Evolutionary conservation across 371 early-diverging fungal species (phyloP).

Genomic region (Mortierella sp.): DNA sequence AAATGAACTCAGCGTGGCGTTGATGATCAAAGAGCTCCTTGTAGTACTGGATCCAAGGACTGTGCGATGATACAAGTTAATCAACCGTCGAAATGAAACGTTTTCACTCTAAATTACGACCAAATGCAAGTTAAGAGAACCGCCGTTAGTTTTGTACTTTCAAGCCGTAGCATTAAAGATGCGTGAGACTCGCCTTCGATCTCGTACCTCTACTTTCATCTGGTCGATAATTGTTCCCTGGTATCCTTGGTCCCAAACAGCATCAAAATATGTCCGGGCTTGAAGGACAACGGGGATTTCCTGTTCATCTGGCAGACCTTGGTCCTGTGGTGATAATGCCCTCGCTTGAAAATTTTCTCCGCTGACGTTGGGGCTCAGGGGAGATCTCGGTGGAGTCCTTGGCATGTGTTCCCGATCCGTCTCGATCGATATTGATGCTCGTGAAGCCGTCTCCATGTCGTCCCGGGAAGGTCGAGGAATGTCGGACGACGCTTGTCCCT

Average conservation of each 20-base stretch:
- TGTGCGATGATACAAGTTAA: constrained; percentile 38
- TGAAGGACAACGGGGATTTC: constrained; percentile 24
- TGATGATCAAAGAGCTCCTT: constrained; percentile 21
- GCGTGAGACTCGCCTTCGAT: too few relatives aligned
- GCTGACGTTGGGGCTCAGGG: constrained; percentile 39
- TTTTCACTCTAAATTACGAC: constrained; percentile 21
- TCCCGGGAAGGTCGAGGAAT: constrained; percentile 1
- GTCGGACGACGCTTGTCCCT: neutral
- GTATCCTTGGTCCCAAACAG: constrained; percentile 61
- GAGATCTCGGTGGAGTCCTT: constrained; percentile 45
- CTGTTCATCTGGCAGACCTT: constrained; percentile 16
- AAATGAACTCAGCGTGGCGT: constrained; percentile 34
- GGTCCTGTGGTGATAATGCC: constrained; percentile 10
- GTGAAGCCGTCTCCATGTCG: constrained; percentile 13
- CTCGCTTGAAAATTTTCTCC: constrained; percentile 36
- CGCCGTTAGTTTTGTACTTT: neutral
- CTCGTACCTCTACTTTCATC: constrained; percentile 41
- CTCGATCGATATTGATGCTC: constrained; percentile 27
- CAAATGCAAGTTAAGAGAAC: neutral
- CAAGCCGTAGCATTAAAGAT: too few relatives aligned
- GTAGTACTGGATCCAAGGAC: constrained; percentile 29
- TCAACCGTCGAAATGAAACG: constrained; percentile 27
- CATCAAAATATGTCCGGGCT: constrained; percentile 53
- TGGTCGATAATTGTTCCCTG: constrained; percentile 52
- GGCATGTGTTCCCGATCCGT: constrained; percentile 10